These are phyloP conservation scores for Saksenaea vasiformis DNA, from an alignment of 371 early-diverging fungal species.

Conservation along the genomic window DNA sequence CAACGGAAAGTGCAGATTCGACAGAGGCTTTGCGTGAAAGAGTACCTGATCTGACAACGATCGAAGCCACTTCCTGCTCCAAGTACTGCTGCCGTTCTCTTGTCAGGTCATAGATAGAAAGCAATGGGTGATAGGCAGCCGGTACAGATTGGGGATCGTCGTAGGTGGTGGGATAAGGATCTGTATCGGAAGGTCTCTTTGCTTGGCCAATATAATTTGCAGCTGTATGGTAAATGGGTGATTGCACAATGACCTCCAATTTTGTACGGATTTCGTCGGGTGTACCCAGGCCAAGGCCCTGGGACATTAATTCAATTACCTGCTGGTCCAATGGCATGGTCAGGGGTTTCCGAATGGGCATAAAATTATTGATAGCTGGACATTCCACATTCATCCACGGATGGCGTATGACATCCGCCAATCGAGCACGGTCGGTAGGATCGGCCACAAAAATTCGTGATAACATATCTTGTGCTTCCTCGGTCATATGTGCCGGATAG, in stretches of 20 bases:
- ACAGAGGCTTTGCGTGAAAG: constrained; percentile 42
- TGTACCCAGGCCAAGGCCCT: constrained; percentile 81
- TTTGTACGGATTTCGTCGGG: constrained; percentile 62
- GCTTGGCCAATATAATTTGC: constrained; percentile 13
- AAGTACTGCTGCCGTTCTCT: constrained; percentile 71
- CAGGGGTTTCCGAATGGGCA: constrained; percentile 71
- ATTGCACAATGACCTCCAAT: constrained; percentile 52
- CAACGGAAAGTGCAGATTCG: constrained; percentile 28
- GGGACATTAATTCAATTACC: constrained; percentile 71
- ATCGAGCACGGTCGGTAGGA: constrained; percentile 65
- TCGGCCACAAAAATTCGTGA: constrained; percentile 75
- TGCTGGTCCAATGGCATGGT: constrained; percentile 61
- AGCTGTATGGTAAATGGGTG: constrained; percentile 22
- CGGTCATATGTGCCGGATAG: constrained; percentile 81
- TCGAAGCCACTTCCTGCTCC: constrained; percentile 21
- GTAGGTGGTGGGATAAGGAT: constrained; percentile 15
- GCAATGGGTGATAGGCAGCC: constrained; percentile 64
- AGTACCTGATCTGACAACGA: constrained; percentile 7
- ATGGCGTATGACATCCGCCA: constrained; percentile 74
- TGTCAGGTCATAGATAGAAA: constrained; percentile 87
- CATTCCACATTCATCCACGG: constrained; percentile 81
- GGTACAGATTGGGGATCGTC: constrained; percentile 51
- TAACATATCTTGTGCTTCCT: constrained; percentile 74
- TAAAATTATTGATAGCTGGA: constrained; percentile 57
- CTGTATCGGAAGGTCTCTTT: background rate